These are phyloP conservation scores for Tetrahymena borealis DNA, from an alignment of 73 alveolate species.

Conservation along the genomic window DNA sequence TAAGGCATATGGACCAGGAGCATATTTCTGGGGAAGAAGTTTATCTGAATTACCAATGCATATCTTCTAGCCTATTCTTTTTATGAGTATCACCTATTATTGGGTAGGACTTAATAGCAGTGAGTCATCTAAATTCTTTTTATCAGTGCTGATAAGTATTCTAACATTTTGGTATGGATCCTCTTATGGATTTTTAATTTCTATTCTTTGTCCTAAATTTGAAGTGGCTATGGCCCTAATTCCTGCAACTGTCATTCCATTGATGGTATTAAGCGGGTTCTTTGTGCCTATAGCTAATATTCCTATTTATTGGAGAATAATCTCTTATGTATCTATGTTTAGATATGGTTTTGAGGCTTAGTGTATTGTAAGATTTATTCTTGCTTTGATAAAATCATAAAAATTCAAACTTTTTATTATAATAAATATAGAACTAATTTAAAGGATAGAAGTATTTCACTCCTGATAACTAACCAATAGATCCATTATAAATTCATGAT, in stretches of 20 bases:
- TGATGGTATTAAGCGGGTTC: conserved; percentile 44
- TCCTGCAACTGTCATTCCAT: conserved; percentile 44
- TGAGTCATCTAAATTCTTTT: conserved; percentile 4
- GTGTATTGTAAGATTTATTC: not conserved
- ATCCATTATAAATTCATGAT: conserved; percentile 10
- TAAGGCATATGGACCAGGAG: conserved; percentile 33
- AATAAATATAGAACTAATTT: not conserved
- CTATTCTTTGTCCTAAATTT: conserved; percentile 14
- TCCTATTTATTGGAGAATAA: conserved; percentile 6
- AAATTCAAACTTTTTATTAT: not conserved
- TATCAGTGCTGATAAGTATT: not conserved
- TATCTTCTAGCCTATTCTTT: conserved; percentile 10
- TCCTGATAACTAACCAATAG: not conserved
- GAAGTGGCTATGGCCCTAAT: conserved; percentile 33
- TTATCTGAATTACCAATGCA: conserved; percentile 51
- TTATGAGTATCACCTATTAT: conserved; percentile 24
- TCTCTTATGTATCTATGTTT: conserved; percentile 32
- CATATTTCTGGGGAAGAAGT: conserved; percentile 52
- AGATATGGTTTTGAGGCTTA: conserved; percentile 28
- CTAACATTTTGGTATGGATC: conserved; percentile 23
- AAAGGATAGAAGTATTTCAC: not conserved
- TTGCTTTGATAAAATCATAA: not conserved
- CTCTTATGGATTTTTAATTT: conserved; percentile 25
- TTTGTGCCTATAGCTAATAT: conserved; percentile 22
- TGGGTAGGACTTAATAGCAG: conserved; percentile 13